Percentiles rank a stretch among this genome's conserved stretches.
Conservation (phyloP, 2,329 filamentous ascomycete genomes). For the Aciculosporium take region DNA sequence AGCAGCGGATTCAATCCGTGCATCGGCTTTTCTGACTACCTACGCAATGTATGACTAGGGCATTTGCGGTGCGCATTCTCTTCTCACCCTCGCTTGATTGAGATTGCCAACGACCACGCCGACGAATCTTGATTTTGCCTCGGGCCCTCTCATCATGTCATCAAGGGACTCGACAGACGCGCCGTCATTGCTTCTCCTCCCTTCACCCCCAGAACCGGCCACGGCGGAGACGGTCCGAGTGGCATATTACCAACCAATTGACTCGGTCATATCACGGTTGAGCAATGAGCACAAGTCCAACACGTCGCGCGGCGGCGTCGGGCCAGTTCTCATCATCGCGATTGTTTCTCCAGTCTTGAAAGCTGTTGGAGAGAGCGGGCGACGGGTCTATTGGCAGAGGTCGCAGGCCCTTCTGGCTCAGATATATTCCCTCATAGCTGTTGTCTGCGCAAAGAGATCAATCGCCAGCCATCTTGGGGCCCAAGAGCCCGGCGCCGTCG, state of each 20-base stretch:
- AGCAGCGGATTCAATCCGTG: too few species aligned
- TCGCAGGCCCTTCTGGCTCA: slow-evolving; percentile 61
- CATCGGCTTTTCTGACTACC: too few species aligned
- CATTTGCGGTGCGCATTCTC: too few species aligned
- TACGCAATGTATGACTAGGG: too few species aligned
- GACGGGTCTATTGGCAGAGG: slow-evolving; percentile 43
- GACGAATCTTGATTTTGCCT: background rate
- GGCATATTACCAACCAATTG: slow-evolving; percentile 46
- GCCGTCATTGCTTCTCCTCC: slow-evolving; percentile 44
- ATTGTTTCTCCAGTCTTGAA: slow-evolving; percentile 49
- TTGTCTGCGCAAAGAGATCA: slow-evolving; percentile 50
- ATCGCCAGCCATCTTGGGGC: slow-evolving; percentile 42
- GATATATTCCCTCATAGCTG: slow-evolving; percentile 64
- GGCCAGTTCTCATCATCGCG: slow-evolving; percentile 34
- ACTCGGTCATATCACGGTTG: slow-evolving; percentile 36
- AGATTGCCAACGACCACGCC: background rate
- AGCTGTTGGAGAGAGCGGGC: slow-evolving; percentile 24
- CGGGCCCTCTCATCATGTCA: background rate
- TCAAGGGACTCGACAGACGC: background rate
- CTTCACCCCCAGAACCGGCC: slow-evolving; percentile 44
- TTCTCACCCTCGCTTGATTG: too few species aligned
- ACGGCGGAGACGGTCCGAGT: slow-evolving; percentile 36
- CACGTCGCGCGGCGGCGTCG: slow-evolving; percentile 18
- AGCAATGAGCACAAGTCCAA: slow-evolving; percentile 17
- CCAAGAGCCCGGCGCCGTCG: slow-evolving; percentile 52